Percentiles rank a stretch among this genome's conserved stretches.
phyloP scores from a whole-genome alignment of 1,139 yeast species.

The Kluyveromyces marxianus region DNA sequence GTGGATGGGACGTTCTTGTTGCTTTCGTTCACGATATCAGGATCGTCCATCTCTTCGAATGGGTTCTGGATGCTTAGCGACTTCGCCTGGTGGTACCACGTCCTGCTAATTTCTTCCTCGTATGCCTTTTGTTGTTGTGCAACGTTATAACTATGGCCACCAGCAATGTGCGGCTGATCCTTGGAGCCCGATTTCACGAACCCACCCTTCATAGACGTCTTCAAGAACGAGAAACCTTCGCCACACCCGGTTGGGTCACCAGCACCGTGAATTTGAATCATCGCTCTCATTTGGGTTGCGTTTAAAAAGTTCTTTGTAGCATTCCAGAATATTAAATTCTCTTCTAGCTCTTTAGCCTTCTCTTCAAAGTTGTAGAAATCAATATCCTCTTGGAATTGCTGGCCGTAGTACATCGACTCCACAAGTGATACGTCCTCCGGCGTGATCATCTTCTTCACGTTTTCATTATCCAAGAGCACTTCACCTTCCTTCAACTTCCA shows the following conservation, averaged over 20 bases:
- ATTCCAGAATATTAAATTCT: slow-evolving; percentile 92
- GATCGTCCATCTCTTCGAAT: slow-evolving; percentile 35
- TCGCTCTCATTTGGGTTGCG: slow-evolving; percentile 94
- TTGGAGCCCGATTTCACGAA: slow-evolving; percentile 54
- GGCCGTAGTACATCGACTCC: slow-evolving; percentile 92
- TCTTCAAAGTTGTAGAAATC: slow-evolving; percentile 45
- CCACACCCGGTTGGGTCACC: slow-evolving; percentile 96
- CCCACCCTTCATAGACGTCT: slow-evolving; percentile 94
- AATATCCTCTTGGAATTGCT: slow-evolving; percentile 71
- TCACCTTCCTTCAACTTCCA: slow-evolving; percentile 85
- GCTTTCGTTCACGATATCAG: slow-evolving; percentile 30
- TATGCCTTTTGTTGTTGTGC: slow-evolving; percentile 89
- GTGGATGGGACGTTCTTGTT: slow-evolving; percentile 26
- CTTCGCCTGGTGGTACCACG: slow-evolving; percentile 83
- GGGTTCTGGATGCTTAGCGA: slow-evolving; percentile 45
- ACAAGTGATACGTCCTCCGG: slow-evolving; percentile 88
- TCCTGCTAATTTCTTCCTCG: slow-evolving; percentile 81
- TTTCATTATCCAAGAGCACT: slow-evolving; percentile 68
- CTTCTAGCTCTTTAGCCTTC: slow-evolving; percentile 52
- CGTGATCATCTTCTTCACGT: slow-evolving; percentile 72
- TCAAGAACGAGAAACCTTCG: slow-evolving; percentile 79
- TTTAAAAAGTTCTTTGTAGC: slow-evolving; percentile 80
- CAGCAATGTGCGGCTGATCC: slow-evolving; percentile 24
- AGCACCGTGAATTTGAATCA: slow-evolving; percentile 93
- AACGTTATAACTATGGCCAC: slow-evolving; percentile 65